A percentile compares a stretch with the other conserved stretches of the same genome.
Conservation (phyloP, 225 moss, liverwort and hornwort species). For the Asterella californica region DNA sequence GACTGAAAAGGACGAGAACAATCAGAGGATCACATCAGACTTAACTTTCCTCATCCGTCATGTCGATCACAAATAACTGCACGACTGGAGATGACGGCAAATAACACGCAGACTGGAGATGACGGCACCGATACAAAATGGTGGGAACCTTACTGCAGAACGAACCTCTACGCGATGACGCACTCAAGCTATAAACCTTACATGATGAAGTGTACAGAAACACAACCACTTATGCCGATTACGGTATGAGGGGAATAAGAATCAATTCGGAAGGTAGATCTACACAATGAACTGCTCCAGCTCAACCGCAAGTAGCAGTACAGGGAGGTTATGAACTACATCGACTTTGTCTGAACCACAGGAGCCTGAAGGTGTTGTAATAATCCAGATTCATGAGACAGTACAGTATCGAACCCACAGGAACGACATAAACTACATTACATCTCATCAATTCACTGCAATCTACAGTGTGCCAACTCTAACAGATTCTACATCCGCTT, state of each 20-base stretch:
- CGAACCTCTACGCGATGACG: background rate
- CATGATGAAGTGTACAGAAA: background rate
- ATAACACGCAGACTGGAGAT: too few species aligned
- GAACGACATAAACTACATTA: conserved; percentile 9
- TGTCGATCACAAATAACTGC: too few species aligned
- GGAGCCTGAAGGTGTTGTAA: background rate
- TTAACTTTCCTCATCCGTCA: too few species aligned
- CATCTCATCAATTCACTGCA: background rate
- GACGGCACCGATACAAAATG: too few species aligned
- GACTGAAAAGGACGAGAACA: too few species aligned
- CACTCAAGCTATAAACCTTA: background rate
- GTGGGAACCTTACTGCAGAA: background rate
- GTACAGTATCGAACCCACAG: background rate
- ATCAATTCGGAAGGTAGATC: too few species aligned
- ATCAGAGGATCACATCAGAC: too few species aligned
- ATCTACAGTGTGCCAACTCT: conserved; percentile 8
- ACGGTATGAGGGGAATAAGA: background rate
- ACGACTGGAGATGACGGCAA: too few species aligned
- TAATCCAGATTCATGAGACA: background rate
- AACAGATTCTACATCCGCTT: background rate
- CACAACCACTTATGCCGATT: background rate
- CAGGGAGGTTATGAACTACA: background rate
- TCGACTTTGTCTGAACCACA: background rate
- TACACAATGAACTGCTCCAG: too few species aligned
- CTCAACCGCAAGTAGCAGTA: too few species aligned